These are phyloP conservation scores for Funneliformis caledonium DNA, from an alignment of 371 early-diverging fungal species.

Conservation along the genomic window DNA sequence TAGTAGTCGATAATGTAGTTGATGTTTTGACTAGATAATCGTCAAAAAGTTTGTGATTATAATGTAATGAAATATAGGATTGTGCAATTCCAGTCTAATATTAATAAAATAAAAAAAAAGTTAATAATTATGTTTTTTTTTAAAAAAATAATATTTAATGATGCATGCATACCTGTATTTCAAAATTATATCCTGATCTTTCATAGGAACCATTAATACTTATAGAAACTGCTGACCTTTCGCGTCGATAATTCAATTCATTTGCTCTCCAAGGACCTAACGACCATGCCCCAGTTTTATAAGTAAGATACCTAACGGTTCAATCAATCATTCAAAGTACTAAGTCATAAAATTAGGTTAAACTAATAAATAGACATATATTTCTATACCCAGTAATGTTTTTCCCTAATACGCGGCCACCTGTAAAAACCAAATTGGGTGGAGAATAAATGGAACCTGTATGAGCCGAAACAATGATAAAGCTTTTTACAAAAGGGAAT, in stretches of 20 bases:
- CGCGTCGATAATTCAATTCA: constrained; percentile 9
- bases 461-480: constrained; percentile 63
- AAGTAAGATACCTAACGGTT: constrained; percentile 62
- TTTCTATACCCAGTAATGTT: constrained; percentile 60
- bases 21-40: constrained; percentile 25
- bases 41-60: constrained; percentile 23
- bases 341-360: background rate
- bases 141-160: background rate
- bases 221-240: constrained; percentile 60
- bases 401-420: constrained; percentile 66
- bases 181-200: constrained; percentile 56
- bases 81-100: constrained; percentile 40
- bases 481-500: constrained; percentile 50
- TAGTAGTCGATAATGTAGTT: constrained; percentile 28
- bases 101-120: background rate
- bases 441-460: constrained; percentile 61
- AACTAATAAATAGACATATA: background rate
- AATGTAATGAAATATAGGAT: constrained; percentile 42
- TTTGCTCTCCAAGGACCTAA: constrained; percentile 66
- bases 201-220: constrained; percentile 61
- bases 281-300: constrained; percentile 74
- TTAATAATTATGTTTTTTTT: background rate
- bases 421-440: constrained; percentile 66
- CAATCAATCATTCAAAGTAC: background rate
- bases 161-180: constrained; percentile 56